Evolutionary conservation across 257 asterid species (phyloP).

Genomic region (Oldenlandia corymbosa): DNA sequence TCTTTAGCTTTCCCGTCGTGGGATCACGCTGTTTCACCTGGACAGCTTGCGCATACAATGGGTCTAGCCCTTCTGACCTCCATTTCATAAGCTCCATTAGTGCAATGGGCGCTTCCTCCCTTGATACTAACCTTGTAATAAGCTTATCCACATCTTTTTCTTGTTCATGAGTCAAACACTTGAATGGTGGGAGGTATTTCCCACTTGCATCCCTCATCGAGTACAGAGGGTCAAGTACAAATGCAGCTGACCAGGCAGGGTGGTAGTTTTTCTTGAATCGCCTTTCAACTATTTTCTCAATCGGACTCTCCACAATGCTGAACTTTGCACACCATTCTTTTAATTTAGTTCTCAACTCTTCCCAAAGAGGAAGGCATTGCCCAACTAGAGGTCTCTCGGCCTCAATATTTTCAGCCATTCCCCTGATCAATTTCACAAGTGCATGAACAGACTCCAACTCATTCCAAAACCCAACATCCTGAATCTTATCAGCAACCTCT

Average conservation of each 20-base stretch:
- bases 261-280: constrained; percentile 64
- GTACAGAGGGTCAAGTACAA: constrained; percentile 71
- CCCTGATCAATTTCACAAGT: constrained; percentile 48
- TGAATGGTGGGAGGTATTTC: constrained; percentile 81
- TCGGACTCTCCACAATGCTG: constrained; percentile 40
- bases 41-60: constrained; percentile 82
- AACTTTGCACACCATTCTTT: constrained; percentile 68
- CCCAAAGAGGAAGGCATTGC: constrained; percentile 86
- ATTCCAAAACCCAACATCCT: constrained; percentile 67
- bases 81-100: constrained; percentile 86
- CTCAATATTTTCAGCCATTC: constrained; percentile 66
- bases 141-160: constrained; percentile 74
- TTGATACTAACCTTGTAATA: constrained; percentile 52
- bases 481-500: constrained; percentile 48
- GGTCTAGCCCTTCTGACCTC: constrained; percentile 84
- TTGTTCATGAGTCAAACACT: constrained; percentile 64
- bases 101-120: constrained; percentile 67
- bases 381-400: constrained; percentile 70
- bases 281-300: constrained; percentile 50
- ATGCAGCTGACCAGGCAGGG: constrained; percentile 90
- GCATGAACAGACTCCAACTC: constrained; percentile 65
- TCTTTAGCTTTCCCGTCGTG: constrained; percentile 67
- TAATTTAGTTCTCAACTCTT: constrained; percentile 47
- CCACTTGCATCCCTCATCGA: constrained; percentile 63
- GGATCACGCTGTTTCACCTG: constrained; percentile 74